Conservation (phyloP, 306 rosid genomes). For the Ormosia emarginata region DNA sequence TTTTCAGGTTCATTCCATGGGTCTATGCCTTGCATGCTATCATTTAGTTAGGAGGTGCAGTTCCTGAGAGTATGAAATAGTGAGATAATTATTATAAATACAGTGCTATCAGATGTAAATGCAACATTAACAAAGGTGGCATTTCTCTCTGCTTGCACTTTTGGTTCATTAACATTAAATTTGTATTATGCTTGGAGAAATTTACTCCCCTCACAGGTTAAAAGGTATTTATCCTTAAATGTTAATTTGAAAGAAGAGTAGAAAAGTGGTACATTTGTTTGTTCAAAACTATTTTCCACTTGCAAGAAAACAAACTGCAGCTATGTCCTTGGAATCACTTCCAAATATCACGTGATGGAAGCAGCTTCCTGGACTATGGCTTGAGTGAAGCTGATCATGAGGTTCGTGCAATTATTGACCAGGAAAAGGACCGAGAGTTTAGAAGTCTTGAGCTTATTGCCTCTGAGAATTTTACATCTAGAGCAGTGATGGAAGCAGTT, state of each 20-base stretch:
- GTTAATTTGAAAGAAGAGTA: background rate
- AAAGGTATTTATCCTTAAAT: background rate
- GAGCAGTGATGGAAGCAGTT: conserved; percentile 98
- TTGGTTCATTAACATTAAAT: too few species aligned
- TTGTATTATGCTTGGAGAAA: too few species aligned
- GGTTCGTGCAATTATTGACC: conserved; percentile 56
- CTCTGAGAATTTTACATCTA: conserved; percentile 87
- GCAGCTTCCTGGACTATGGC: conserved; percentile 57
- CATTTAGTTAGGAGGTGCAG: background rate
- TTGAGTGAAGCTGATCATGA: conserved; percentile 87
- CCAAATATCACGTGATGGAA: conserved; percentile 43
- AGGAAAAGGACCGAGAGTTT: conserved; percentile 80
- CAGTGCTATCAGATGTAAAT: too few species aligned
- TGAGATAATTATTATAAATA: background rate
- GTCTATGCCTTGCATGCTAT: too few species aligned
- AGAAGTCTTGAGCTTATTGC: conserved; percentile 97
- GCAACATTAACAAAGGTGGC: too few species aligned
- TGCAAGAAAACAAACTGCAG: background rate
- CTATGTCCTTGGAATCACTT: conserved; percentile 2
- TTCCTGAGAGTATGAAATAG: background rate
- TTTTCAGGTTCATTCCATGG: background rate
- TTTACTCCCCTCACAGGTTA: too few species aligned
- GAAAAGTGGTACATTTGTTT: background rate
- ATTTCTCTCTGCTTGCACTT: too few species aligned
- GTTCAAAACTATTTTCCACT: too few species aligned